Base-by-base conservation (phyloP, 1,139 yeast genomes). In the Nematodospora anomalae region DNA sequence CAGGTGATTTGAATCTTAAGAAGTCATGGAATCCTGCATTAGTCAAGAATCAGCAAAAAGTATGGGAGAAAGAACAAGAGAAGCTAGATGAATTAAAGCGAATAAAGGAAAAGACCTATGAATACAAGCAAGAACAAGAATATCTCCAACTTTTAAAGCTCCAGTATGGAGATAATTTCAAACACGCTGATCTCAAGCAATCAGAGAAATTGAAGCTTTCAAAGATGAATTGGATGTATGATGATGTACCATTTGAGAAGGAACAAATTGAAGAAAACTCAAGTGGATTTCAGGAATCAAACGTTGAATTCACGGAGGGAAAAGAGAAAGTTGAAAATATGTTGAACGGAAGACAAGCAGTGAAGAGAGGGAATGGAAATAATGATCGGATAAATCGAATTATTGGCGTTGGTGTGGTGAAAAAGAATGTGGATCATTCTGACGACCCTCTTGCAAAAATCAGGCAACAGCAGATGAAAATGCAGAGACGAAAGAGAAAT, bases 21-120 rank as follows among this genome's bases (percentile, higher is more conserved):
- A 92, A 92, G 59, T 90, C 97, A 42, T 92, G 97, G 97, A 89
- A 90, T 58, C 97, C 97, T 3, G 90, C 86, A 28, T 69, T 87
- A 35, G 68, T 85, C 51, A 85, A 85, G 60, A 92, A 92, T 67
- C 90, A 84, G 61, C 83, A 81, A 49, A 84, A 82, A 54, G 92
- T 90, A 23, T 85, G 95, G 95, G 73, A 80, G 49, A 74, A 71
- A 40, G 97, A 92, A 54, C 90, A 88, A 52, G 83, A 82, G 35
- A 81, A 86, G 15, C 64, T 88, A 7, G 76, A 77, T 21, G 95
- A 88, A 53, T 76, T 83, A 38, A 76, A 79, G 50, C 75, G 76
- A 51, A 79, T 83, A 28, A 73, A 79, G 42, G 82, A 82, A 49
- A 67, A 84, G 29, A 79, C 79, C 43, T 67, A 73, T 38, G 96